Evolutionary conservation across 2,329 filamentous ascomycete genomes (phyloP).

Genomic region (Aureobasidium sp.): DNA sequence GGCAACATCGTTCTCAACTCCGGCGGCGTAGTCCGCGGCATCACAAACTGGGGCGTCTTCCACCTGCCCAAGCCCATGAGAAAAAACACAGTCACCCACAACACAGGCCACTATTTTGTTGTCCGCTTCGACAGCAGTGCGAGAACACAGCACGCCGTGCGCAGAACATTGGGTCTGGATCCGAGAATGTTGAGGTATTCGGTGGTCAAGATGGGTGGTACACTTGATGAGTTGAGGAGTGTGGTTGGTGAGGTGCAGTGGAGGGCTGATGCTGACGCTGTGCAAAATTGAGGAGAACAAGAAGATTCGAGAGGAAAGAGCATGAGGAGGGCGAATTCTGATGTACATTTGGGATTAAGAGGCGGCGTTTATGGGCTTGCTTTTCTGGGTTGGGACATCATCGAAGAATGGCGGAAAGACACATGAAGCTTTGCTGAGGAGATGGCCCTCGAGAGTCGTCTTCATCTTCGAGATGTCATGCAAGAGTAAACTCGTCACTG

Average conservation of each 20-base stretch:
- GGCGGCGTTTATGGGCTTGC: neutral
- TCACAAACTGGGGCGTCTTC: slow-evolving; percentile 94
- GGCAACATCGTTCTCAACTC: slow-evolving; percentile 75
- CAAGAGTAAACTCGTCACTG: neutral
- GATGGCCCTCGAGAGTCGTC: neutral
- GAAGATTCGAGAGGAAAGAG: neutral
- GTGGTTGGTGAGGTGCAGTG: slow-evolving; percentile 50
- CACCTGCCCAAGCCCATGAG: slow-evolving; percentile 72
- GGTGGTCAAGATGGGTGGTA: slow-evolving; percentile 75
- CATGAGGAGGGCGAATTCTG: neutral
- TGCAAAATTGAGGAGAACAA: neutral
- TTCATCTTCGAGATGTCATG: neutral
- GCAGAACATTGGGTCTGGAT: slow-evolving; percentile 71
- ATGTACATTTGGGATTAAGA: neutral
- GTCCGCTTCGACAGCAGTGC: slow-evolving; percentile 87
- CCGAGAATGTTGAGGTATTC: slow-evolving; percentile 83
- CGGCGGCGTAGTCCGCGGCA: slow-evolving; percentile 83
- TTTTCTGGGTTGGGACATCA: neutral
- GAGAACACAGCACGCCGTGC: slow-evolving; percentile 65
- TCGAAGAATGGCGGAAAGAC: neutral
- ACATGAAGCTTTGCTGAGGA: neutral
- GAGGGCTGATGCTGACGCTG: slow-evolving; percentile 21
- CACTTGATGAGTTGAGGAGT: slow-evolving; percentile 55
- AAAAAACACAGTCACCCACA: slow-evolving; percentile 76
- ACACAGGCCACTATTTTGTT: slow-evolving; percentile 89